These are phyloP conservation scores for Macrotyloma uniflorum DNA, from an alignment of 306 rosid genomes.

Conservation along the genomic window DNA sequence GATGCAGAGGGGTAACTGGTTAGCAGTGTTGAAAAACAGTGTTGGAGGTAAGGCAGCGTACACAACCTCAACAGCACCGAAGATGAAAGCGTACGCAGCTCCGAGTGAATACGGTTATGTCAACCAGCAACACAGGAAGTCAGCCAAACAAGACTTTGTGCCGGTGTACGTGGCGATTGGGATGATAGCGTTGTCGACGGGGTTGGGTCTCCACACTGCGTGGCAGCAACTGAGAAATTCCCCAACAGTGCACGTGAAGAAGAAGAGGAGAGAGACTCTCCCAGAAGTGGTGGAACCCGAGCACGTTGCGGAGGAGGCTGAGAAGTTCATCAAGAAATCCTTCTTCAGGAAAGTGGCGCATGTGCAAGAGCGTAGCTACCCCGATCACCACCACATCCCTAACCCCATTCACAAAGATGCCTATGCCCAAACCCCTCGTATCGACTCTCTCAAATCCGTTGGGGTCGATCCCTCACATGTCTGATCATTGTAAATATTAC, in stretches of 20 bases:
- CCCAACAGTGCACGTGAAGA: slow-evolving; percentile 71
- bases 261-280: slow-evolving; percentile 70
- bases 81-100: slow-evolving; percentile 56
- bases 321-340: slow-evolving; percentile 38
- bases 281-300: slow-evolving; percentile 94
- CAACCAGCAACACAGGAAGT: slow-evolving; percentile 18
- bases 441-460: slow-evolving; percentile 57
- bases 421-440: slow-evolving; percentile 44
- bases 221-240: slow-evolving; percentile 64
- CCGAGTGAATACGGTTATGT: slow-evolving; percentile 39
- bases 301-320: slow-evolving; percentile 58
- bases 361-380: slow-evolving; percentile 50
- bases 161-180: slow-evolving; percentile 73
- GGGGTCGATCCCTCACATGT: slow-evolving; percentile 57
- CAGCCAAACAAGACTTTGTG: slow-evolving; percentile 52
- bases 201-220: slow-evolving; percentile 71
- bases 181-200: slow-evolving; percentile 51
- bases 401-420: slow-evolving; percentile 50
- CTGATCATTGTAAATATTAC: not conserved
- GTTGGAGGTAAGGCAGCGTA: slow-evolving; percentile 33
- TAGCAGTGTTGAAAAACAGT: slow-evolving; percentile 41
- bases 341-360: slow-evolving; percentile 84
- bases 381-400: slow-evolving; percentile 41
- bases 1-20: slow-evolving; percentile 53
- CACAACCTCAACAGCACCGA: slow-evolving; percentile 57